These are phyloP conservation scores for Solanum paucissectum DNA, from an alignment of 257 asterid genomes.

Conservation along the genomic window DNA sequence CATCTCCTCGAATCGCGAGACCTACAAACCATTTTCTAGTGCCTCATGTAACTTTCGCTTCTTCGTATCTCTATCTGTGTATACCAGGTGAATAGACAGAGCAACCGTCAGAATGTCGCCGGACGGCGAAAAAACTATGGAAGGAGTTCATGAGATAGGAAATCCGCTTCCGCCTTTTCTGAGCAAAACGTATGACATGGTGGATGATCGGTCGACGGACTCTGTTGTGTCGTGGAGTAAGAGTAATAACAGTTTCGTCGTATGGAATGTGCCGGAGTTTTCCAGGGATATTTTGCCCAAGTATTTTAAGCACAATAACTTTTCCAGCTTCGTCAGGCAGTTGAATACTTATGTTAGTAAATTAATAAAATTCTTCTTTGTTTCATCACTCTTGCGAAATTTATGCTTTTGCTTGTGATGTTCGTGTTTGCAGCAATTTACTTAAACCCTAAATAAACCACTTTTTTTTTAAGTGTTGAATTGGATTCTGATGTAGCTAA, in stretches of 20 bases:
- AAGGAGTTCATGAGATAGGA: conserved; percentile 2
- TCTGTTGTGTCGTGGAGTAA: conserved; percentile 65
- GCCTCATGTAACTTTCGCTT: not conserved
- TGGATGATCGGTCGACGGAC: conserved; percentile 60
- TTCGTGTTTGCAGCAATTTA: not conserved
- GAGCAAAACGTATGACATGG: conserved; percentile 76
- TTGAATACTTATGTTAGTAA: conserved; percentile 61
- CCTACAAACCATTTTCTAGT: not conserved
- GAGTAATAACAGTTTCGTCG: conserved; percentile 56
- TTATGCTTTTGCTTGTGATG: not conserved
- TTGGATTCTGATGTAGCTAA: not conserved
- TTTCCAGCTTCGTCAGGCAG: conserved; percentile 84
- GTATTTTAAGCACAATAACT: conserved; percentile 70
- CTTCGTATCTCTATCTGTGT: not conserved
- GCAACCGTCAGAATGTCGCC: not conserved
- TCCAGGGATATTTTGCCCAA: conserved; percentile 51
- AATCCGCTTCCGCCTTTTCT: conserved; percentile 49
- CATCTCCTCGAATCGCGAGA: not conserved
- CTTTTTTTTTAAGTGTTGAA: not conserved
- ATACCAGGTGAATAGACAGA: not conserved
- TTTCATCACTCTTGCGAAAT: not conserved
- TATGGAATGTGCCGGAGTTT: conserved; percentile 54
- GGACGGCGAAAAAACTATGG: not conserved
- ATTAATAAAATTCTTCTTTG: not conserved
- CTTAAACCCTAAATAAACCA: not conserved